Evolutionary conservation across 331 rosid species (phyloP), one percentile per base, ranked within the genome.

Genomic region (Ulmus americana): DNA sequence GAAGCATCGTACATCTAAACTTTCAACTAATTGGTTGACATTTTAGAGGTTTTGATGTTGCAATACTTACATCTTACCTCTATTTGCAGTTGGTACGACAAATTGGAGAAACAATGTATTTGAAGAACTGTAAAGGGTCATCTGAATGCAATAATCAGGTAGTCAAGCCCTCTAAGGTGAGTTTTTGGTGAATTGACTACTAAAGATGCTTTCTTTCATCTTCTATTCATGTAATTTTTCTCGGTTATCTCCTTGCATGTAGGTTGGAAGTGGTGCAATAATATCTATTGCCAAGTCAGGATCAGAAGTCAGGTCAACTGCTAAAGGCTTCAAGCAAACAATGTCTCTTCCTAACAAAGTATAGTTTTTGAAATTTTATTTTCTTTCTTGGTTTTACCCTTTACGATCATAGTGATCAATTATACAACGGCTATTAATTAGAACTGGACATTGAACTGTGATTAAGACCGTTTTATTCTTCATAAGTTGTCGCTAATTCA

Each of bases 1-100:
- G 39, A 44, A 39, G 12, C 53, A 18, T 16, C 57, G 52, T 54
- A 55, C 61, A 46, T 63, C 65, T 56, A 8, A 61, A 57, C 61
- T 53, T 59, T 47, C 49, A 47, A 60, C 72, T 46, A 63, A 70
- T 76, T 11, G 67, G 56, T 68, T 48, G 59, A 65, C 70, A 50
- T 70, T 60, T 48, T 60, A 45, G 14, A 10, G 45, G 3, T 74
- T 55, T 69, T 55, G 47, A 60, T 51, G 44, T 15, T 64, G 1
- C 59, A 72, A 60, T 45, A 46, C 45, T 66, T 67, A 60, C 58
- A 63, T 70, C 59, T 72, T 52, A 45, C 66, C 48, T 63, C 40
- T 76, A 10, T 80, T 79, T 72, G 73, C 90, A 92, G 97, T 68
- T 92, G 46, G 79, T 92, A 61, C 76, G 76, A 47, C 76, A 77